Base-by-base conservation (phyloP, 1,284 basidiomycete species). In the Austroboletus olivaceoglutinosus region DNA sequence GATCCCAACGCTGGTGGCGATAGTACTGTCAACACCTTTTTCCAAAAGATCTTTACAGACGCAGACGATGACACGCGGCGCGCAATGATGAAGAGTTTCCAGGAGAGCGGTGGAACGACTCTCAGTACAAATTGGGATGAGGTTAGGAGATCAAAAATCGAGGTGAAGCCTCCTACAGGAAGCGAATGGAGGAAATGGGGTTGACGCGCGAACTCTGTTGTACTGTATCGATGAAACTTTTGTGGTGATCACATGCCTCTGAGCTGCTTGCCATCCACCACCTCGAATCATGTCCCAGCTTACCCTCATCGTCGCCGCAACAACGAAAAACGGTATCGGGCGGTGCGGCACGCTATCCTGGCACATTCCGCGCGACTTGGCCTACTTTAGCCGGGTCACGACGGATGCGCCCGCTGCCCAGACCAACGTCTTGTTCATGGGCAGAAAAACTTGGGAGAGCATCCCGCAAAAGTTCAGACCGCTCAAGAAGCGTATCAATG, bases 41-140 rank as follows among this genome's bases (percentile, higher is more conserved):
- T 91, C 78, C 86, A 89, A 65, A 85, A 88, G 72, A 81, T 98
- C 52, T 98, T 89, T 63, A 76, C 77, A 4, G 87, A 89, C 63
- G 89, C 92, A 12, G 92, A 96, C 63, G 89, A 92, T 0, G 90
- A 97, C 62, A 92, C 92, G 4, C 83, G 78, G 61, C 80, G 85
- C 36, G 95, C 94, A 0, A 98, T 98, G 93, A 85, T 97, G 83
- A 98, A 98, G 80, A 93, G 91, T 66, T 97, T 91, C 67, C 78
- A 81, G 51, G 93, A 96, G 74, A 92, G 89, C 58, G 91, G 91
- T 8, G 93, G 94, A 4, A 98, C 94, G 9, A 86, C 91, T 0
- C 76, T 98, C 40, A 93, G 90, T 72, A 98, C 94, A 0, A 93
- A 97, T 69, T 98, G 94, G 94, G 81, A 82, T 5, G 90, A 92